These are phyloP conservation scores for Colletotrichum tropicale DNA, from an alignment of 2,329 filamentous ascomycete species.

Conservation along the genomic window DNA sequence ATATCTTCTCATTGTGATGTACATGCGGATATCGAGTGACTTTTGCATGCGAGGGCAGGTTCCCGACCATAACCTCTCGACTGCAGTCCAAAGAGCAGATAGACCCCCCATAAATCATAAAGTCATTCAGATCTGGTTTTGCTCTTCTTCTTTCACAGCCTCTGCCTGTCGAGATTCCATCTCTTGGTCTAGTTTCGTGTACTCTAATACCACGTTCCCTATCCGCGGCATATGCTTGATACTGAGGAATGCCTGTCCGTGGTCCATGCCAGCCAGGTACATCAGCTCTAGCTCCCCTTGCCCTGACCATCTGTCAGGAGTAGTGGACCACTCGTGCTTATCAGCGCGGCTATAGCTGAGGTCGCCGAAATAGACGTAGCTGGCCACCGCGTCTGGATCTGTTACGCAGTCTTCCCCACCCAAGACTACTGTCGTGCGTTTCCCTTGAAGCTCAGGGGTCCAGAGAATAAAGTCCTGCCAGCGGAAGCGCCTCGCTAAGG, in stretches of 20 bases:
- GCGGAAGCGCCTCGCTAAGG: constrained; percentile 70
- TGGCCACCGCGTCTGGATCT: constrained; percentile 25
- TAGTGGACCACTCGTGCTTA: constrained; percentile 18
- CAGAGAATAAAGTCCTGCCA: constrained; percentile 75
- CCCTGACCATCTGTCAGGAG: constrained; percentile 24
- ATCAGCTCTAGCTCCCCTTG: constrained; percentile 26
- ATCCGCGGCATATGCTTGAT: constrained; percentile 14
- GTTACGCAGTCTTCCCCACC: constrained; percentile 27
- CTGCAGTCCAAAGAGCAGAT: neutral
- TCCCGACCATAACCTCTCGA: constrained; percentile 3
- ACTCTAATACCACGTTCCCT: constrained; percentile 3
- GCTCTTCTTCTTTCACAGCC: constrained; percentile 5
- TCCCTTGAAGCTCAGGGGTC: constrained; percentile 63
- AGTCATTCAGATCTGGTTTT: neutral
- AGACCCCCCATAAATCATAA: neutral
- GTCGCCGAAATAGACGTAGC: constrained; percentile 27
- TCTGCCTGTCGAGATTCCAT: constrained; percentile 4
- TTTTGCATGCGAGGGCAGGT: neutral
- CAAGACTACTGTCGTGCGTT: constrained; percentile 26
- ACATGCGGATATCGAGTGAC: neutral
- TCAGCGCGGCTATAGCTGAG: constrained; percentile 18
- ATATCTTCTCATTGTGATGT: neutral
- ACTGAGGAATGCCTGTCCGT: constrained; percentile 25
- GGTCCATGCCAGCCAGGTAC: constrained; percentile 27
- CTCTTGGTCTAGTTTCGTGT: constrained; percentile 1